phyloP scores from a whole-genome alignment of 1,139 yeast genomes.

The Komagataea norvegica region DNA sequence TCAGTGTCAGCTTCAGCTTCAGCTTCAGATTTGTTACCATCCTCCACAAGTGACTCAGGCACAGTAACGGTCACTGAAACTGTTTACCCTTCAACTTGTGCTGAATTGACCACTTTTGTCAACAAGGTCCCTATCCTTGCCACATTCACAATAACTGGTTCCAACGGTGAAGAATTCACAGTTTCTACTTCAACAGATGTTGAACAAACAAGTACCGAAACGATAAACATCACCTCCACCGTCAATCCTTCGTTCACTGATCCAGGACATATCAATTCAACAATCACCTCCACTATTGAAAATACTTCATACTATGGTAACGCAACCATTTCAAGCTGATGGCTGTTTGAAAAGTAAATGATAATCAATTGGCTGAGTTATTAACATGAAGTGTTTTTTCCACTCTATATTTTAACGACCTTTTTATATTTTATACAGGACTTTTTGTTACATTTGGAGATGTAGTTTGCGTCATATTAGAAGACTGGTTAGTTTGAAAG shows the following conservation, averaged over 20 bases:
- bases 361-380: no score
- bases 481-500: no score
- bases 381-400: no score
- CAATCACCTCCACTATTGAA: slow-evolving; percentile 26
- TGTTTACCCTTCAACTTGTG: slow-evolving; percentile 8
- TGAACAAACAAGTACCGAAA: slow-evolving; percentile 23
- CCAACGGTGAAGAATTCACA: slow-evolving; percentile 22
- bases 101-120: not conserved
- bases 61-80: slow-evolving; percentile 12
- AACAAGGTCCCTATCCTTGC: slow-evolving; percentile 19
- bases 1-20: slow-evolving; percentile 16
- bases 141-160: slow-evolving; percentile 22
- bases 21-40: slow-evolving; percentile 1
- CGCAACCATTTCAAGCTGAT: no score
- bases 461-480: no score
- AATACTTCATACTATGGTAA: slow-evolving; percentile 36
- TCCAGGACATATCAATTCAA: no score
- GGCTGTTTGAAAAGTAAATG: no score
- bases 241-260: slow-evolving; percentile 16
- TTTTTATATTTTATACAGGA: no score
- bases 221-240: slow-evolving; percentile 19
- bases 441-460: no score
- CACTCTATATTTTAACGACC: no score
- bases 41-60: not conserved
- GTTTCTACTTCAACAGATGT: slow-evolving; percentile 23